Evolutionary conservation across 2,329 filamentous ascomycete genomes (phyloP), one percentile per base, ranked within the genome.

Genomic region (Microsporum ferrugineum): DNA sequence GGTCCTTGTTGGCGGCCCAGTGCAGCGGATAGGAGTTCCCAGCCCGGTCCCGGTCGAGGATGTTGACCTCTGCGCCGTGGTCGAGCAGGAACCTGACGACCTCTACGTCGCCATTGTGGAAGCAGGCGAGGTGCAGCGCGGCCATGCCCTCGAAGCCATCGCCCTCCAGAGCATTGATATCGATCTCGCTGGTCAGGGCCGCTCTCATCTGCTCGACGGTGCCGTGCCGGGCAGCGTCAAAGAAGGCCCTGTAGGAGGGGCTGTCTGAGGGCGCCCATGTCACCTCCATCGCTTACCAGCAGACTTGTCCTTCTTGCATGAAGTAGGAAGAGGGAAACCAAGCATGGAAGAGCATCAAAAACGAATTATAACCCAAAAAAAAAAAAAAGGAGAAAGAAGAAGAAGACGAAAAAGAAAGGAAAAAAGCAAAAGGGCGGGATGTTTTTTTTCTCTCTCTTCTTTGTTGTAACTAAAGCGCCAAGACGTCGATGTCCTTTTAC

Each of bases 31-130:
- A 43, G n/a, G 55, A 57, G 55, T 57, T 57, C 5, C 55, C 55
- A 5, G 55, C 55, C 17, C 55, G 34, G 31, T 57, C 39, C 29
- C 55, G 7, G 39, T 57, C 55, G 36, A 39, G 41, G 41, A 47
- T 41, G 23, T 61, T 45, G 29, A 64, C n/a, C 14, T 62, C 56
- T 7, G 63, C 64, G n/a, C 63, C 63, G 36, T 68, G 67, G 29
- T 67, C 63, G 6, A 72, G 57, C 27, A 72, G 64, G 55, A 70
- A 60, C 31, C 63, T 63, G 3, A 69, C 66, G 8, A 71, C 64
- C 38, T 64, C 66, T 47, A 63, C 62, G 29, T 67, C 65, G 5
- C 66, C 66, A 14, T 68, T 31, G 62, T 27, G 61, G 58, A 58
- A 64, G 61, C 55, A 57, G 6, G 70, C 70, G 38, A 66, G 64